Evolutionary conservation across 139 green algal genomes (phyloP).

Genomic region (Auxenochlorella protothecoides): DNA sequence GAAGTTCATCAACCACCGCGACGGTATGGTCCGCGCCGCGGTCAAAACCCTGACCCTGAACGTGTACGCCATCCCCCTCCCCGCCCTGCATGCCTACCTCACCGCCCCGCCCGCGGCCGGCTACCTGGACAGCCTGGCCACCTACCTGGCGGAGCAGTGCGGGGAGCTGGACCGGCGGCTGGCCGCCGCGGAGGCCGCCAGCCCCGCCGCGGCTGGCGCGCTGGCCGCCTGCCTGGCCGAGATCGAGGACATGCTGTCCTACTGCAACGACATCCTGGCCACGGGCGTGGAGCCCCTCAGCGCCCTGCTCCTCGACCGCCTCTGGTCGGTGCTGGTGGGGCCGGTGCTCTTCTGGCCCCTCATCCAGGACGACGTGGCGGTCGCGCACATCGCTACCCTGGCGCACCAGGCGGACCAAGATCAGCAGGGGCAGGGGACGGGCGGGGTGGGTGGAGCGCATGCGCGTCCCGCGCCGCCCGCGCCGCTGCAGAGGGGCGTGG

Average conservation of each 20-base stretch:
- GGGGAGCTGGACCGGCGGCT: constrained; percentile 42
- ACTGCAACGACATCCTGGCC: constrained; percentile 81
- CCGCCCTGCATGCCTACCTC: constrained; percentile 58
- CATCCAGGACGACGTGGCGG: constrained; percentile 26
- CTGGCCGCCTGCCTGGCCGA: constrained; percentile 79
- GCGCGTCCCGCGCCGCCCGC: not conserved
- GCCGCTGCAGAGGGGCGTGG: constrained; percentile 3
- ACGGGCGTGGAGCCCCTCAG: constrained; percentile 29
- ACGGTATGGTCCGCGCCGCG: constrained; percentile 91
- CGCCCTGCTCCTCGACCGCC: constrained; percentile 27
- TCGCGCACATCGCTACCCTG: constrained; percentile 4
- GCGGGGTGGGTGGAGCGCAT: not conserved
- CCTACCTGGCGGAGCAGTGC: constrained; percentile 60
- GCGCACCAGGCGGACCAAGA: not conserved
- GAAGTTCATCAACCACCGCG: constrained; percentile 84
- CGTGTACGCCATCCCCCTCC: constrained; percentile 75
- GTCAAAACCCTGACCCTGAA: constrained; percentile 93
- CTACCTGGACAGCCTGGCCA: constrained; percentile 57
- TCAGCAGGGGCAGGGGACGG: not conserved
- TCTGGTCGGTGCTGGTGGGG: constrained; percentile 50
- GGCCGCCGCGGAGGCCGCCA: constrained; percentile 15
- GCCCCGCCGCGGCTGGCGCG: constrained; percentile 19
- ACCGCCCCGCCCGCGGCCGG: constrained; percentile 27
- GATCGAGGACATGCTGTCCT: constrained; percentile 87
- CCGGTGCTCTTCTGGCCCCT: constrained; percentile 58